A percentile compares a stretch with the other conserved stretches of the same genome.
These are phyloP conservation scores for Penicillium sp. DNA, from an alignment of 2,329 filamentous ascomycete species.

Conservation along the genomic window DNA sequence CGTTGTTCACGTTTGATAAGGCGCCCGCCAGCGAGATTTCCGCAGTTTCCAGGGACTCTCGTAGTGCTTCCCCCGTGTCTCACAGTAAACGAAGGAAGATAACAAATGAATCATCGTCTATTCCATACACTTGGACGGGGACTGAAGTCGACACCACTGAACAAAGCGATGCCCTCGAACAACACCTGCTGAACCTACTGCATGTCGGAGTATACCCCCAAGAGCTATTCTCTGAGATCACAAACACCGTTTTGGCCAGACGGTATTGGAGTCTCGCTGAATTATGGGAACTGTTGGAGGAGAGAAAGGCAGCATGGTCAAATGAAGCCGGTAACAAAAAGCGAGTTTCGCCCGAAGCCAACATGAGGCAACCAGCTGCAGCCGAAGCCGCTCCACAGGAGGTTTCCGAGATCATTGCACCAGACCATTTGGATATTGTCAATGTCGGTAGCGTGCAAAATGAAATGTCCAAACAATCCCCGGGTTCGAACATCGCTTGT, in stretches of 20 bases:
- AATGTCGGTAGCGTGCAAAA: background rate
- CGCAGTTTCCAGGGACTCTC: too few species aligned
- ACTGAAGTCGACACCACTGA: background rate
- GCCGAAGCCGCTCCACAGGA: background rate
- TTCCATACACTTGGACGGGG: constrained; percentile 16
- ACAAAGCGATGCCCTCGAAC: constrained; percentile 3
- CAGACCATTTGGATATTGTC: background rate
- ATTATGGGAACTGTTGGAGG: constrained; percentile 22
- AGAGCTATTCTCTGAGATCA: background rate
- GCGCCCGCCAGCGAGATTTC: background rate
- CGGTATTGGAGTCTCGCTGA: constrained; percentile 27
- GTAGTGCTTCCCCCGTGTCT: background rate
- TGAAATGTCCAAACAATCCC: background rate
- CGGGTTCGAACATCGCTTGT: background rate
- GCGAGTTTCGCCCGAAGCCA: background rate
- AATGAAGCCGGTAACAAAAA: background rate
- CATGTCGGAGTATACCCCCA: constrained; percentile 15
- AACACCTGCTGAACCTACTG: constrained; percentile 16
- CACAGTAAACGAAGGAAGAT: background rate
- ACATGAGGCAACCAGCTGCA: background rate
- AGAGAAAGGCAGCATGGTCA: constrained; percentile 18
- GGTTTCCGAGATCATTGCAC: background rate
- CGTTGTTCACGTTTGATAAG: background rate
- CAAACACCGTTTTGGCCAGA: background rate
- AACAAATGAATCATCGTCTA: background rate